phyloP scores from a whole-genome alignment of 2,329 filamentous ascomycete genomes.

The Sporothrix brasiliensis region DNA sequence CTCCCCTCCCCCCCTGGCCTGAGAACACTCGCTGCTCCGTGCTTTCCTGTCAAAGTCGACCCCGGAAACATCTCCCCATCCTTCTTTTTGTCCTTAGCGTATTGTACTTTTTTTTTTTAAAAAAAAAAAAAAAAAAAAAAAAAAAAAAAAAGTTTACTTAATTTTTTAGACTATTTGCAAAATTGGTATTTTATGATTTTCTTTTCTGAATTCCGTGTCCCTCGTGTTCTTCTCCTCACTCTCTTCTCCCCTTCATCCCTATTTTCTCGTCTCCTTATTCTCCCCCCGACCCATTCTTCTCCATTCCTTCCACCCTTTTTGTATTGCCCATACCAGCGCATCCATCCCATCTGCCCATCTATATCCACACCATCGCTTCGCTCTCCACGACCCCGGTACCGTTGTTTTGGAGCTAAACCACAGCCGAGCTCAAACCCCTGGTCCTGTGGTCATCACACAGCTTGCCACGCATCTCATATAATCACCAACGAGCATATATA shows the following conservation, averaged over 20 bases:
- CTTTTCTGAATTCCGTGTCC: background rate
- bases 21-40: conserved; percentile 9
- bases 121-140: too few relatives aligned
- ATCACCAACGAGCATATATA: conserved; percentile 27
- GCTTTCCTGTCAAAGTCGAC: conserved; percentile 17
- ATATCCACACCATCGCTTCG: background rate
- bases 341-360: background rate
- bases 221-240: conserved; percentile 15
- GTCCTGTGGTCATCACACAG: background rate
- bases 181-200: background rate
- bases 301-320: conserved; percentile 13
- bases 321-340: background rate
- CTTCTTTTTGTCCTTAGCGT: background rate
- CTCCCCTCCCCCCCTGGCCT: background rate
- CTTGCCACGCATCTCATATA: conserved; percentile 11
- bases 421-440: background rate
- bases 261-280: background rate
- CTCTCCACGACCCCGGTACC: conserved; percentile 15
- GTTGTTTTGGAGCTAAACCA: background rate
- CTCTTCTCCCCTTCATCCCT: background rate
- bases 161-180: background rate
- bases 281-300: conserved; percentile 15
- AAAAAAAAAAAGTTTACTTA: background rate
- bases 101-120: background rate
- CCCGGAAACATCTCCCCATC: conserved; percentile 13